Evolutionary conservation across 139 green algal genomes (phyloP).

Genomic region (Auxenochlorella pyrenoidosa): DNA sequence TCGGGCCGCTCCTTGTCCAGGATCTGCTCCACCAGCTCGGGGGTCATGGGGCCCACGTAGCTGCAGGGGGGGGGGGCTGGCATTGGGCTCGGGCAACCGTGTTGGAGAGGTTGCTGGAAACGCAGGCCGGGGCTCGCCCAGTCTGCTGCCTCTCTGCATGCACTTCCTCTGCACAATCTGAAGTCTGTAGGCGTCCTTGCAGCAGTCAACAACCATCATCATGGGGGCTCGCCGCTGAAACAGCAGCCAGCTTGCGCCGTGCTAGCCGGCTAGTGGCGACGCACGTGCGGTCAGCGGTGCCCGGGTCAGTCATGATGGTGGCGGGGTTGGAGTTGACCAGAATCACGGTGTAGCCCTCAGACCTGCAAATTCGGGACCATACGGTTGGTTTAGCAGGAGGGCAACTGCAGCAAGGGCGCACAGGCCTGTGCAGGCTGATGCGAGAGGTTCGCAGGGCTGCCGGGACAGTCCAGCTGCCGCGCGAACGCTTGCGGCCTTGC

Average conservation of each 20-base stretch:
- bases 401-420: neutral
- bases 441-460: too few species aligned
- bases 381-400: neutral
- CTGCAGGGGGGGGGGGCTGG: neutral
- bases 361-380: constrained; percentile 50
- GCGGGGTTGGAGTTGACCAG: constrained; percentile 99
- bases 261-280: neutral
- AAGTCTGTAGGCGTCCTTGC: too few species aligned
- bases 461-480: too few species aligned
- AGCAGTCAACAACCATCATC: too few species aligned
- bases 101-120: too few species aligned
- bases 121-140: too few species aligned
- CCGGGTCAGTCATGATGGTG: constrained; percentile 99
- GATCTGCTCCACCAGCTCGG: constrained; percentile 90
- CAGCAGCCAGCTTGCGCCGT: too few species aligned
- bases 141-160: too few species aligned
- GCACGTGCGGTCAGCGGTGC: constrained; percentile 93
- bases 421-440: neutral
- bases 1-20: constrained; percentile 89
- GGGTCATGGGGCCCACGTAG: constrained; percentile 98
- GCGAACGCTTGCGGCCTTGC: too few species aligned
- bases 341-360: constrained; percentile 96
- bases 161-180: too few species aligned
- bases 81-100: too few species aligned
- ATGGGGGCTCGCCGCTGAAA: too few species aligned